Evolutionary conservation across 2,329 filamentous ascomycete genomes (phyloP).

Genomic region (Hypoxylon sp.): DNA sequence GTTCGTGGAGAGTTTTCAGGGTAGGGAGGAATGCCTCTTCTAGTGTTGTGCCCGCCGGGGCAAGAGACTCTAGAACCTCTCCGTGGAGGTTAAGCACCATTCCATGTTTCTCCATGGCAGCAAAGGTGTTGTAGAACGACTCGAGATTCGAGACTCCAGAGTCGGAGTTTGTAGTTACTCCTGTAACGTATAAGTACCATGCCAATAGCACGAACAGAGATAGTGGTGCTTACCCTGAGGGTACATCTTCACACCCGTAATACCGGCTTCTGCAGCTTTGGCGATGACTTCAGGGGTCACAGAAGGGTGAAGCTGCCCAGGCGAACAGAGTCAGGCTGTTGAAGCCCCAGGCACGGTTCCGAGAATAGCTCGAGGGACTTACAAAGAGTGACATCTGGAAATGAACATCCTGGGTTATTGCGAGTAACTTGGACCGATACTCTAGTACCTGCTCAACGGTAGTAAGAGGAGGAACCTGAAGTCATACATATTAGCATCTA

Average conservation of each 20-base stretch:
- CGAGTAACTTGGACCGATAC: conserved; percentile 68
- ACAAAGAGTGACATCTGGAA: conserved; percentile 79
- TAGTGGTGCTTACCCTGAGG: conserved; percentile 52
- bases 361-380: conserved; percentile 24
- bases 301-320: conserved; percentile 63
- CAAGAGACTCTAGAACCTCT: conserved; percentile 67
- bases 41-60: conserved; percentile 57
- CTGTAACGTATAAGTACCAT: conserved; percentile 43
- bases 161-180: conserved; percentile 71
- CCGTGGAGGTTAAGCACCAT: conserved; percentile 89
- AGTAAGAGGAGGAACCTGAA: conserved; percentile 31
- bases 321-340: neutral
- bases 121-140: conserved; percentile 79
- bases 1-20: conserved; percentile 73
- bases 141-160: conserved; percentile 75
- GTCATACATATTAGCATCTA: conserved; percentile 4
- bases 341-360: conserved; percentile 5
- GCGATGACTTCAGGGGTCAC: conserved; percentile 74
- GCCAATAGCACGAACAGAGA: conserved; percentile 44
- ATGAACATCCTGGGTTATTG: conserved; percentile 67
- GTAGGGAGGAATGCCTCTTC: conserved; percentile 78
- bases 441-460: conserved; percentile 53
- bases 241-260: conserved; percentile 77
- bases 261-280: conserved; percentile 75
- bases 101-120: conserved; percentile 85